Evolutionary conservation across 2,329 filamentous ascomycete species (phyloP).

Genomic region (Penicillium corylophilum): DNA sequence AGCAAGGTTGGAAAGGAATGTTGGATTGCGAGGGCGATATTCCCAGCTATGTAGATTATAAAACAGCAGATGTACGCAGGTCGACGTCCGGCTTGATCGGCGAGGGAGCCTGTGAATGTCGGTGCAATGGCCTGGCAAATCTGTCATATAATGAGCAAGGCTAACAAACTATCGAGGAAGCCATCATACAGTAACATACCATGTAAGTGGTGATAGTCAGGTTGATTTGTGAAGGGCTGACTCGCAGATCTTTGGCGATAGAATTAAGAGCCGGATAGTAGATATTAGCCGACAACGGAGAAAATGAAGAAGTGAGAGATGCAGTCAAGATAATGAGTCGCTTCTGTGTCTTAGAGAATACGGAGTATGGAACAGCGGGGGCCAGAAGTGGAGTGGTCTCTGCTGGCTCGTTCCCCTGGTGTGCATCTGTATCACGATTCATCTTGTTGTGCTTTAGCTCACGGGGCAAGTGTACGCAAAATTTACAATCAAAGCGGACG

Average conservation of each 20-base stretch:
- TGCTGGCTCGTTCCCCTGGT: background rate
- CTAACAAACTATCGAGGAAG: background rate
- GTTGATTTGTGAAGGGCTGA: conserved; percentile 20
- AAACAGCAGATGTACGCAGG: conserved; percentile 50
- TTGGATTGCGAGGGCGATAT: conserved; percentile 42
- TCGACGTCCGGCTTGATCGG: conserved; percentile 49
- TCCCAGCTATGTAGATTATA: conserved; percentile 43
- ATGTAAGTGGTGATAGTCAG: conserved; percentile 38
- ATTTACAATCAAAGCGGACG: too few relatives aligned
- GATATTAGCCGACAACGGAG: conserved; percentile 45
- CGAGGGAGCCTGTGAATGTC: conserved; percentile 48
- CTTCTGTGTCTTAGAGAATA: conserved; percentile 36
- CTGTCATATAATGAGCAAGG: conserved; percentile 14
- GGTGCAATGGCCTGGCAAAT: conserved; percentile 54
- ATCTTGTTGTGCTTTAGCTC: background rate
- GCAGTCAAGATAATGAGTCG: conserved; percentile 39
- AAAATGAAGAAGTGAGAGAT: conserved; percentile 43
- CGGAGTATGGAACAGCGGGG: conserved; percentile 21
- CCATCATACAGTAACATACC: conserved; percentile 13
- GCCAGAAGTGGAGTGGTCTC: conserved; percentile 22
- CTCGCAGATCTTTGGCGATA: conserved; percentile 28
- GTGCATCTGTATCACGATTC: background rate
- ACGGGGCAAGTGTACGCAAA: too few relatives aligned
- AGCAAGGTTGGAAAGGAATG: conserved; percentile 39
- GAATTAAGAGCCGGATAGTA: conserved; percentile 34